phyloP scores from a whole-genome alignment of 2,329 filamentous ascomycete species.

The Colletotrichum falcatum region DNA sequence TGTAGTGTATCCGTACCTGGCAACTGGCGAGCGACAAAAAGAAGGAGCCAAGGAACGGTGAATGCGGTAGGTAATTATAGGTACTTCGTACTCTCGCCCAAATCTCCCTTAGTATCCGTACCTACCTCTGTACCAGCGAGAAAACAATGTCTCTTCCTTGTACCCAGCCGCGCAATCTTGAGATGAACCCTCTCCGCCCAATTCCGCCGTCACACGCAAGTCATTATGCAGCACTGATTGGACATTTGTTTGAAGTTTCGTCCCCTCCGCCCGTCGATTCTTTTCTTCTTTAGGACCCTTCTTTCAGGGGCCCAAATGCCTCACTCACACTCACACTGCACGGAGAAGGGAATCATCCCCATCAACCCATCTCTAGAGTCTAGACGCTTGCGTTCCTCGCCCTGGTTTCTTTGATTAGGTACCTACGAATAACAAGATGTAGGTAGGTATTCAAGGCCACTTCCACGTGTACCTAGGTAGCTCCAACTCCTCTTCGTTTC shows the following conservation, averaged over 20 bases:
- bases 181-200: constrained; percentile 18
- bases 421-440: too few relatives aligned
- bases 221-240: constrained; percentile 17
- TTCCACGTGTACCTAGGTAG: not conserved
- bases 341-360: not conserved
- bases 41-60: constrained; percentile 2
- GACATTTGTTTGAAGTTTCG: constrained; percentile 4
- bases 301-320: constrained; percentile 19
- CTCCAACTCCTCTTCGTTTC: not conserved
- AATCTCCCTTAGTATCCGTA: not conserved
- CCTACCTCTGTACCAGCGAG: too few relatives aligned
- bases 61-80: not conserved
- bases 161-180: not conserved
- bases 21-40: constrained; percentile 1
- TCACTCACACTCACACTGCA: not conserved
- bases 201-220: not conserved
- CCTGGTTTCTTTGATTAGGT: constrained; percentile 17
- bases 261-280: constrained; percentile 5
- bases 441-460: constrained; percentile 17
- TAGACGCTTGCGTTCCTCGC: constrained; percentile 16
- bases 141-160: constrained; percentile 5
- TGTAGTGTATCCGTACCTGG: too few relatives aligned
- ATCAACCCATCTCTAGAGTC: too few relatives aligned
- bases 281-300: constrained; percentile 20
- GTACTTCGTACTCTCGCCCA: not conserved